Conservation (phyloP, 345 rosid genomes). For the Acer saccharum region DNA sequence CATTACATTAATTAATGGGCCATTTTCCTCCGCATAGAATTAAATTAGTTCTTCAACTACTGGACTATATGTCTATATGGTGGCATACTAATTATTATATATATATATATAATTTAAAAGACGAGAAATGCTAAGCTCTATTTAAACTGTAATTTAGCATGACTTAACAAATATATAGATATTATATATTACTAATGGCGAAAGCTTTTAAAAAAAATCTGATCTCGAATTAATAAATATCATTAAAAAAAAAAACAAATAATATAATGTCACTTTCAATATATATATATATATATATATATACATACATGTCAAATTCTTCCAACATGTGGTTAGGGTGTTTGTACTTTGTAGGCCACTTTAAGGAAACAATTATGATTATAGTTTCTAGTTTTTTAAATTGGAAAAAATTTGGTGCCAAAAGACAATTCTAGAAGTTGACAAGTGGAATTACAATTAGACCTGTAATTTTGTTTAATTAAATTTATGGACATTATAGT, state of each 20-base stretch:
- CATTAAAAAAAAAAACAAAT: too few relatives aligned
- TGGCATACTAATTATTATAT: not conserved
- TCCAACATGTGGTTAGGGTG: not conserved
- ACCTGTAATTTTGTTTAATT: not conserved
- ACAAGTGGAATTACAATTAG: not conserved
- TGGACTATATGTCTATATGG: not conserved
- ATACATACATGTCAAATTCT: not conserved
- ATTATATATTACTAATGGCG: too few relatives aligned
- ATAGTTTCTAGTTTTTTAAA: not conserved
- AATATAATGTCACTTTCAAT: too few relatives aligned
- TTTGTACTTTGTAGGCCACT: not conserved
- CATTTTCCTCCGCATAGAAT: conserved; percentile 1
- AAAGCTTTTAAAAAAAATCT: too few relatives aligned
- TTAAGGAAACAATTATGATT: not conserved
- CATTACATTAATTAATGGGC: conserved; percentile 8
- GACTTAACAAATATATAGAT: not conserved
- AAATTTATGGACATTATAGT: not conserved
- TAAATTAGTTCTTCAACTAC: not conserved
- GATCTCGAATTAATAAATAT: too few relatives aligned
- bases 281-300: too few relatives aligned
- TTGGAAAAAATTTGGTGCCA: not conserved
- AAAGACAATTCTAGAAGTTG: not conserved
- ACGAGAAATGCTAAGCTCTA: not conserved
- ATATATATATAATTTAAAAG: not conserved
- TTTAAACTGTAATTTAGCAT: not conserved